Evolutionary conservation across 2,329 filamentous ascomycete genomes (phyloP), one percentile per base, ranked within the genome.

Genomic region (Ophiostoma triangulosporum): DNA sequence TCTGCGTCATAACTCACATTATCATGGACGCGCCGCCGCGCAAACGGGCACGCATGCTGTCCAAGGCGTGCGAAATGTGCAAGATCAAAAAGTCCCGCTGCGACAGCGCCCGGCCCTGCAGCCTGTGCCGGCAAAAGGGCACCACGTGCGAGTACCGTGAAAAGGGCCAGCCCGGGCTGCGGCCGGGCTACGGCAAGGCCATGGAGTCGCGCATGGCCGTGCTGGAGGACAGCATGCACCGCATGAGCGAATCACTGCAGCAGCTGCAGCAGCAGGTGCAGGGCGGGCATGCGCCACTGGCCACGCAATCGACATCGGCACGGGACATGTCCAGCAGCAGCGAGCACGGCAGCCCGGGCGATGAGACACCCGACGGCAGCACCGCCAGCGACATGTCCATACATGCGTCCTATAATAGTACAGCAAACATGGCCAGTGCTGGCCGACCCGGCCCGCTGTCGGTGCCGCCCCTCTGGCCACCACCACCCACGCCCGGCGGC

Each of bases 81-180:
- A 56, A 56, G 48, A 27, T 50, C 17, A 57, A 57, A 45, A 57
- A 57, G 50, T 56, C 54, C 12, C 43, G 54, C 29, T 57, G 56
- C 43, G 56, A 57, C 50, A 57, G 56, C 24, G 31, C 52, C 8
- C 56, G 52, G 7, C 56, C 56, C 1, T 57, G 54, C 52, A 31
- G 48, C 26, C 29, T 46, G 2, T 56, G 56, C 22, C 54, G 51
- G 4, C 52, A 32, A n/a, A 57, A 57, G 45, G 56, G 50, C 35
- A 43, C 52, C 12, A 29, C 38, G 15, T 57, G 56, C 24, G 33
- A 51, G 14, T 57, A 57, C 50, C 36, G 40, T 12, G 56, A 57
- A 31, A 53, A 48, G 26, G 56, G 56, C 27, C 54, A 54, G 50
- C 56, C 56, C 2, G 56, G 56, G 9, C 24, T 57, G 31, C 54